These are phyloP conservation scores for Metarhizium sp. DNA, from an alignment of 2,329 filamentous ascomycete species.

Conservation along the genomic window DNA sequence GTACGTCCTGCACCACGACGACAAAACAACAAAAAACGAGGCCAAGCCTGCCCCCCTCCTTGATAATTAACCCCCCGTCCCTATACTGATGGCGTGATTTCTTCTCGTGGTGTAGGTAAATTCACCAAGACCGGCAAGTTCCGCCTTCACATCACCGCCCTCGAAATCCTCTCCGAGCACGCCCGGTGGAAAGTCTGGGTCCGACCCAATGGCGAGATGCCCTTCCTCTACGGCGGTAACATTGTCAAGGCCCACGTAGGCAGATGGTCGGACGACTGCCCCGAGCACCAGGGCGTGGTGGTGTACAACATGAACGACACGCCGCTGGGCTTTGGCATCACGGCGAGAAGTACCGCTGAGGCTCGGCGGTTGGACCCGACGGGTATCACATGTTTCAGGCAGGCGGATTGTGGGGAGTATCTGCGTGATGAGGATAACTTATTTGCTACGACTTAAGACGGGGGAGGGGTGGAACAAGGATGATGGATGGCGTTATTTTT, in stretches of 20 bases:
- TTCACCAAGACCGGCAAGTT: slow-evolving; percentile 98
- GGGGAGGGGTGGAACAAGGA: neutral
- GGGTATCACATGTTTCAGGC: slow-evolving; percentile 78
- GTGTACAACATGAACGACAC: slow-evolving; percentile 89
- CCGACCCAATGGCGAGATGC: slow-evolving; percentile 93
- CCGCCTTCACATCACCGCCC: slow-evolving; percentile 79
- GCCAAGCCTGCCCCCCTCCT: too few species aligned
- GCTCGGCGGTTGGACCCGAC: slow-evolving; percentile 81
- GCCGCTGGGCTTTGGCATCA: slow-evolving; percentile 88
- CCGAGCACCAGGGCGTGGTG: slow-evolving; percentile 85
- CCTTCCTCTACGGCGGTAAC: slow-evolving; percentile 90
- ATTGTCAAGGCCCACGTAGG: slow-evolving; percentile 65
- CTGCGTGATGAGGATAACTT: slow-evolving; percentile 70
- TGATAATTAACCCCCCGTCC: too few species aligned
- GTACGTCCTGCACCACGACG: slow-evolving; percentile 22
- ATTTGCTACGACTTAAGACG: slow-evolving; percentile 25
- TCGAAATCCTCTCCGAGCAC: slow-evolving; percentile 82
- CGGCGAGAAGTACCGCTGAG: slow-evolving; percentile 78
- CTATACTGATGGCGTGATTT: too few species aligned
- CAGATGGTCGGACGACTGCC: slow-evolving; percentile 82
- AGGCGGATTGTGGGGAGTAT: slow-evolving; percentile 92
- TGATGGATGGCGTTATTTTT: neutral
- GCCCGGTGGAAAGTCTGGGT: slow-evolving; percentile 97
- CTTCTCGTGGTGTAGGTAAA: slow-evolving; percentile 50
- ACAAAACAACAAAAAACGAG: neutral